These are phyloP conservation scores for Tricladium varicosporioides DNA, from an alignment of 2,329 filamentous ascomycete species.

Conservation along the genomic window DNA sequence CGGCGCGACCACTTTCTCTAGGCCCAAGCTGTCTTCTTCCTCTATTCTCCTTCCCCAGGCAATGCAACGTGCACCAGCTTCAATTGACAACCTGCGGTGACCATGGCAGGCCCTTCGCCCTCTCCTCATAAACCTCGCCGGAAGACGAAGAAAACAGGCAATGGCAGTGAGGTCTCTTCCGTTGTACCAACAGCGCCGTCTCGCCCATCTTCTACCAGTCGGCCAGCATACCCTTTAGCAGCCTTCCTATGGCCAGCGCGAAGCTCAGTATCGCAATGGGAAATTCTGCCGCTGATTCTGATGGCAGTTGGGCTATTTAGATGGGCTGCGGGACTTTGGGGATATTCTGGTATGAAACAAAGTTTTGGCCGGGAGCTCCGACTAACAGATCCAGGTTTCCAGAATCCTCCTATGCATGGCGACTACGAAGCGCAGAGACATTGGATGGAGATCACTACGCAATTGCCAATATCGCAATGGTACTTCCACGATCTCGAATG, in stretches of 20 bases:
- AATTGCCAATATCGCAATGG: constrained; percentile 90
- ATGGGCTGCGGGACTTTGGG: constrained; percentile 91
- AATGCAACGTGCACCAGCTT: constrained; percentile 4
- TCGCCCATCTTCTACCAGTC: constrained; percentile 29
- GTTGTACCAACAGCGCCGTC: constrained; percentile 11
- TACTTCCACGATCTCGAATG: constrained; percentile 96
- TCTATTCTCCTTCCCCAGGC: not conserved
- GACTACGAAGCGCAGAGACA: constrained; percentile 98
- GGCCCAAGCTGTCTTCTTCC: not conserved
- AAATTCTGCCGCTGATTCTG: constrained; percentile 80
- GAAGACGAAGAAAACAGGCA: constrained; percentile 50
- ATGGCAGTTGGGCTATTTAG: constrained; percentile 90
- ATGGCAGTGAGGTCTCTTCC: constrained; percentile 33
- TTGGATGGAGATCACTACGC: constrained; percentile 96
- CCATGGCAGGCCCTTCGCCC: constrained; percentile 49
- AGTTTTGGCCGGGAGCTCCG: not conserved
- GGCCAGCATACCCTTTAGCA: constrained; percentile 83
- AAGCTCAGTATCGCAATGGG: constrained; percentile 84
- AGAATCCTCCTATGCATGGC: constrained; percentile 85
- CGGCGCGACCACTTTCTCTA: not conserved
- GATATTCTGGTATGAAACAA: constrained; percentile 77
- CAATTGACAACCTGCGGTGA: constrained; percentile 29
- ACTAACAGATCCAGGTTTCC: constrained; percentile 55
- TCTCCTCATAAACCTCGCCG: constrained; percentile 60
- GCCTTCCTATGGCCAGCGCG: constrained; percentile 94